phyloP scores from a whole-genome alignment of 129 eudicot species.

The Solidago caesia region DNA sequence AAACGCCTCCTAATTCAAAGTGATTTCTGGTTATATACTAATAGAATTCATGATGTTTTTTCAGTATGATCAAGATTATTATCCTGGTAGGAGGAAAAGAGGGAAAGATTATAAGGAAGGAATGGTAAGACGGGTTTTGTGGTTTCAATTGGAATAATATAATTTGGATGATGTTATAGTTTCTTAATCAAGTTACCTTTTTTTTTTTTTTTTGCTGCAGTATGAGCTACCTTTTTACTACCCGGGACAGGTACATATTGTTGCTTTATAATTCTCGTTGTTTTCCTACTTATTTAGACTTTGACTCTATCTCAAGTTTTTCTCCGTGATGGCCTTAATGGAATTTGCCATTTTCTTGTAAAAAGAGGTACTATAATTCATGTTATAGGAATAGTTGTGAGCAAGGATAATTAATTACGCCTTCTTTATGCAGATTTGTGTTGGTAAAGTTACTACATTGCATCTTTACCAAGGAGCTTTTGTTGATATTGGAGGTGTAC shows the following conservation, averaged over 20 bases:
- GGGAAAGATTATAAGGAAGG: constrained; percentile 95
- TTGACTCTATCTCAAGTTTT: too few relatives aligned
- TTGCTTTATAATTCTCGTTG: neutral
- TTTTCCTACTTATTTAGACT: neutral
- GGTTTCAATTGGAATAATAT: neutral
- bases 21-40: constrained; percentile 7
- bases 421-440: constrained; percentile 64
- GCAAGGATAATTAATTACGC: constrained; percentile 11
- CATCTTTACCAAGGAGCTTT: constrained; percentile 99
- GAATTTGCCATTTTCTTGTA: too few relatives aligned
- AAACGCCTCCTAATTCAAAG: neutral
- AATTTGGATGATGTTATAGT: constrained; percentile 7
- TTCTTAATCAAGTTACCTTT: constrained; percentile 20
- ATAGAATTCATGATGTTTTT: constrained; percentile 13
- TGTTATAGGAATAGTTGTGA: neutral
- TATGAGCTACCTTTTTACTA: constrained; percentile 96
- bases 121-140: constrained; percentile 58
- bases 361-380: neutral
- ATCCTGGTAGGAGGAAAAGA: constrained; percentile 95
- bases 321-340: too few relatives aligned
- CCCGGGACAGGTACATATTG: constrained; percentile 90
- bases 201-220: constrained; percentile 49
- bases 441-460: constrained; percentile 88
- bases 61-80: constrained; percentile 94
- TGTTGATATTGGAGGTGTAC: constrained; percentile 98